Conservation (phyloP, 2,329 filamentous ascomycete genomes). For the Stromatinia cepivora region DNA sequence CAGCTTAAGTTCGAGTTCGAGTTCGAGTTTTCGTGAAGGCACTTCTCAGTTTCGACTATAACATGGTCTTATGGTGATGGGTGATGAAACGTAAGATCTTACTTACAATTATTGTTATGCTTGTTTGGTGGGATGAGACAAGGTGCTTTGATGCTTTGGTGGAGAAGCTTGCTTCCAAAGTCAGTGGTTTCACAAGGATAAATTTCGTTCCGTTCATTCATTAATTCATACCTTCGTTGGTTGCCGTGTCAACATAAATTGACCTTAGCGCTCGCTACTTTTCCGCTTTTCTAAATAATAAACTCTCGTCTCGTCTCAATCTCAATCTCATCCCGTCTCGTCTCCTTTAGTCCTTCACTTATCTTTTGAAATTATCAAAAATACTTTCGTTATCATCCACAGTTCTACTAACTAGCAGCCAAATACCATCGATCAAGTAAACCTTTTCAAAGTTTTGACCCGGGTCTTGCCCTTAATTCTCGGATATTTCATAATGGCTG, state of each 20-base stretch:
- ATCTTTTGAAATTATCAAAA: neutral
- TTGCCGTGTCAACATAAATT: slow-evolving; percentile 16
- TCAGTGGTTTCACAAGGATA: neutral
- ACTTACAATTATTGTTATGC: neutral
- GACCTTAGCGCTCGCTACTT: slow-evolving; percentile 2
- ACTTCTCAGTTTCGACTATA: neutral
- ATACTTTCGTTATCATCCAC: neutral
- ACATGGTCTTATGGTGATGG: neutral
- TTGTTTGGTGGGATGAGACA: neutral
- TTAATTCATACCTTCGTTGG: neutral
- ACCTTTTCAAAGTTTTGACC: neutral
- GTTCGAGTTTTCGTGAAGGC: neutral
- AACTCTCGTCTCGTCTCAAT: slow-evolving; percentile 8
- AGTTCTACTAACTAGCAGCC: slow-evolving; percentile 29
- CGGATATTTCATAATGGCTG: slow-evolving; percentile 56
- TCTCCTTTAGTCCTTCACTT: neutral
- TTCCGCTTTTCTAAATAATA: slow-evolving; percentile 11
- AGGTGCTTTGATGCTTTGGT: neutral
- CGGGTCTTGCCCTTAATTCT: neutral
- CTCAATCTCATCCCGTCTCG: neutral
- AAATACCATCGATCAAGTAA: neutral
- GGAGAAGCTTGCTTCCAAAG: neutral
- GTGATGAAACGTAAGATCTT: neutral
- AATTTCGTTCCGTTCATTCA: too few relatives aligned
- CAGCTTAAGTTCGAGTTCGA: neutral